Evolutionary conservation across 306 rosid species (phyloP).

Genomic region (Cucumis melo): DNA sequence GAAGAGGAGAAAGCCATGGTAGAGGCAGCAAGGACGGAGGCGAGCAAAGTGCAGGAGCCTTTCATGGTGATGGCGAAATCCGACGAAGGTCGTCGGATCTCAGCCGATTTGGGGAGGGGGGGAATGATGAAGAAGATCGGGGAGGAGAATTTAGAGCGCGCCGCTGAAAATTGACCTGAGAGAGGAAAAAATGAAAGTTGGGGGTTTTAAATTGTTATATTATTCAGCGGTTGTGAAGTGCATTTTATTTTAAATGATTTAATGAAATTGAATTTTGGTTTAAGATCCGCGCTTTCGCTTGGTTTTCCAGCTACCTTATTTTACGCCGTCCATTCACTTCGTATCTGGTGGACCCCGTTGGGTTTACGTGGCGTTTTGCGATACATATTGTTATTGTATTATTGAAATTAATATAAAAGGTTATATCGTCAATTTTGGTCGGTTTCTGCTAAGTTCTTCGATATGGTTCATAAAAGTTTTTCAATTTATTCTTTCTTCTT

Average conservation of each 20-base stretch:
- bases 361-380: background rate
- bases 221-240: background rate
- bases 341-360: background rate
- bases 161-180: background rate
- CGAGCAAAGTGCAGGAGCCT: conserved; percentile 31
- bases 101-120: conserved; percentile 12
- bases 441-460: background rate
- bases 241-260: background rate
- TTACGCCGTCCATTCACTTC: background rate
- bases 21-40: conserved; percentile 40
- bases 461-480: background rate
- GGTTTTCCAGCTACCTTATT: background rate
- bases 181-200: background rate
- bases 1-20: conserved; percentile 29
- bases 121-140: background rate
- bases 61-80: conserved; percentile 33
- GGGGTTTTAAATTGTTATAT: background rate
- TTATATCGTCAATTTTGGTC: background rate
- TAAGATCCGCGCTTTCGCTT: conserved; percentile 16
- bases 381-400: background rate
- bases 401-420: background rate
- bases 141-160: background rate
- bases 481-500: too few relatives aligned
- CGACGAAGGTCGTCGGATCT: conserved; percentile 31
- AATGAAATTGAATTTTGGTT: conserved; percentile 13